phyloP scores from a whole-genome alignment of 1,284 basidiomycete genomes.

The Taiwanofungus camphoratus region DNA sequence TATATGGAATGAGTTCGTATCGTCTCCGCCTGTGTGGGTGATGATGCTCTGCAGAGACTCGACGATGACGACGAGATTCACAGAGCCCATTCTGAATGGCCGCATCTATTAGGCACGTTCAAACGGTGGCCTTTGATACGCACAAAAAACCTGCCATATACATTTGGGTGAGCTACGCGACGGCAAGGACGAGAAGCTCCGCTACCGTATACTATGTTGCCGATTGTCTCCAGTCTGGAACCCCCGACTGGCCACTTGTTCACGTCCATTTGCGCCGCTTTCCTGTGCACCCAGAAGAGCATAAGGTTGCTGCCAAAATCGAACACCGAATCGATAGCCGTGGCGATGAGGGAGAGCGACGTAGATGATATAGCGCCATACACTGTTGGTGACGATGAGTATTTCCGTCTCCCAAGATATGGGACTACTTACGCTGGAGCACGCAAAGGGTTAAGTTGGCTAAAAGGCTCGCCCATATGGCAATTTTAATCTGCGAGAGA shows the following conservation, averaged over 20 bases:
- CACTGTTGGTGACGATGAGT: slow-evolving; percentile 40
- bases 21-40: slow-evolving; percentile 44
- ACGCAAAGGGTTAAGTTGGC: slow-evolving; percentile 71
- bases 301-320: slow-evolving; percentile 90
- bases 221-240: slow-evolving; percentile 85
- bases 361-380: slow-evolving; percentile 83
- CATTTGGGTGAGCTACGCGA: background rate
- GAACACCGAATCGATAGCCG: slow-evolving; percentile 85
- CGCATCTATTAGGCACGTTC: background rate
- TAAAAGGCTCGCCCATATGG: slow-evolving; percentile 77
- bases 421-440: slow-evolving; percentile 57
- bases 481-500: slow-evolving; percentile 70
- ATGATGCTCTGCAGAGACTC: slow-evolving; percentile 74
- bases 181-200: slow-evolving; percentile 3
- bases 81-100: slow-evolving; percentile 67
- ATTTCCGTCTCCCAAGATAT: too few species aligned
- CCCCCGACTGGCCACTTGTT: slow-evolving; percentile 93
- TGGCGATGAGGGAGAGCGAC: slow-evolving; percentile 87
- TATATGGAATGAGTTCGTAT: slow-evolving; percentile 71
- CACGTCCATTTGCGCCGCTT: slow-evolving; percentile 65
- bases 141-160: slow-evolving; percentile 57
- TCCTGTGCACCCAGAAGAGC: slow-evolving; percentile 77
- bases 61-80: slow-evolving; percentile 83
- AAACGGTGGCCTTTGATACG: slow-evolving; percentile 21
- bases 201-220: slow-evolving; percentile 82